Evolutionary conservation across 2,329 filamentous ascomycete species (phyloP), one percentile per base, ranked within the genome.

Genomic region (Diaporthe eres): DNA sequence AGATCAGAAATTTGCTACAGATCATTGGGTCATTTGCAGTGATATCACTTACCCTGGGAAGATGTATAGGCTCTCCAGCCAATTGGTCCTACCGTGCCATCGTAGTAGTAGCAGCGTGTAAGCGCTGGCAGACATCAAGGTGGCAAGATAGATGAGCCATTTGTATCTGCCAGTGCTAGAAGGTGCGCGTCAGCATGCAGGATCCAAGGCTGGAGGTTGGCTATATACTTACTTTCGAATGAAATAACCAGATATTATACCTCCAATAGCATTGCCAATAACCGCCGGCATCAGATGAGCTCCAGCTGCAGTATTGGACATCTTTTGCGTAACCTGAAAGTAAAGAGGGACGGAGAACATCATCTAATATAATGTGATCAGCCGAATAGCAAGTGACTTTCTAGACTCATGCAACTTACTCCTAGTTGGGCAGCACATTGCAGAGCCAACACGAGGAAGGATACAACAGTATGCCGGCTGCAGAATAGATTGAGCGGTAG

Each of bases 261-360:
- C 92, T 1, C 92, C 93, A 0, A 91, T 76, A 0, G 92, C 90
- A 78, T 95, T 94, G 0, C 93, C 93, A 0, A 90, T 82, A 0
- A 95, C 92, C 0, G 93, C 91, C 0, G 93, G 93, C 55, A 94
- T 87, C 0, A 95, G 84, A 78, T 94, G 91, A 0, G 89, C 83
- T 0, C 89, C 89, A 15, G 92, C 91, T 1, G 85, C 83, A 0
- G 92, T 91, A 60, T 89, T 91, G 0, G 90, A 91, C 3, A 87
- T 88, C 0, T 86, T 84, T 7, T 88, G 84, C 0, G 92, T 92
- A 1, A 93, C 88, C 75, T 93, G 91, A 77, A 94, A 95, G 82
- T 94, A 94, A 0, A 94, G 82, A 0, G 93, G 93, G 0, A 94
- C 88, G 0, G 89, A 88, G 72, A 91, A 92, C 89, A 94, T 92